These are phyloP conservation scores for Scytalidium sp. DNA, from an alignment of 2,329 filamentous ascomycete genomes.

Conservation along the genomic window DNA sequence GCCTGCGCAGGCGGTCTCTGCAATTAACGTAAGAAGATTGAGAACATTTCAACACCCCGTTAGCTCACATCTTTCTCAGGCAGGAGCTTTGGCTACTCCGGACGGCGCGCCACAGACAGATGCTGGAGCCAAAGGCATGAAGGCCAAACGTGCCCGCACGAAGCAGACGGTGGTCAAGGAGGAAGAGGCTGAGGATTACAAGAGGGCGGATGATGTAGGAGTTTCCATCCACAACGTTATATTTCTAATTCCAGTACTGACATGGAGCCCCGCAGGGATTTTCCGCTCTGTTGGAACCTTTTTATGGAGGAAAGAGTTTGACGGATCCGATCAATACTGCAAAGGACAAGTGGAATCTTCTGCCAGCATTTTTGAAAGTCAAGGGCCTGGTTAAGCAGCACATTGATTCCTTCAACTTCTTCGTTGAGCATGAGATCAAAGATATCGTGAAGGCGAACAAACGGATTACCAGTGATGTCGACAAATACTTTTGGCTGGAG, in stretches of 20 bases:
- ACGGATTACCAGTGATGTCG: constrained; percentile 85
- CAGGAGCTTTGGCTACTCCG: neutral
- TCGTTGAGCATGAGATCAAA: constrained; percentile 93
- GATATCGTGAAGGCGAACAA: constrained; percentile 93
- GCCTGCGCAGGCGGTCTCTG: constrained; percentile 8
- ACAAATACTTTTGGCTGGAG: constrained; percentile 89
- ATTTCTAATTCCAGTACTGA: neutral
- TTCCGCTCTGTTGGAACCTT: constrained; percentile 64
- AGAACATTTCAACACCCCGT: neutral
- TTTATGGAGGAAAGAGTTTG: constrained; percentile 65
- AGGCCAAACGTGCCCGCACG: constrained; percentile 19
- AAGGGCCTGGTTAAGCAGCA: constrained; percentile 92
- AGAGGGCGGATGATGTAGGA: constrained; percentile 23
- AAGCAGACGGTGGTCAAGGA: constrained; percentile 12
- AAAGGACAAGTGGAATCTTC: constrained; percentile 89
- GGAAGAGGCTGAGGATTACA: constrained; percentile 10
- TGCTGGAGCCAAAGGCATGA: constrained; percentile 13
- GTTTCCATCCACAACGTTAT: constrained; percentile 1
- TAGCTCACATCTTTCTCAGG: neutral
- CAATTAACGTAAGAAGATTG: constrained; percentile 12
- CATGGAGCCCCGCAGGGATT: constrained; percentile 37
- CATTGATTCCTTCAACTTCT: constrained; percentile 94
- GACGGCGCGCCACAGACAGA: neutral
- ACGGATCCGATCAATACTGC: constrained; percentile 69
- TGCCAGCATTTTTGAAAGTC: constrained; percentile 97